phyloP scores from a whole-genome alignment of 176 grass and related monocot genomes.

The Carex pumila region DNA sequence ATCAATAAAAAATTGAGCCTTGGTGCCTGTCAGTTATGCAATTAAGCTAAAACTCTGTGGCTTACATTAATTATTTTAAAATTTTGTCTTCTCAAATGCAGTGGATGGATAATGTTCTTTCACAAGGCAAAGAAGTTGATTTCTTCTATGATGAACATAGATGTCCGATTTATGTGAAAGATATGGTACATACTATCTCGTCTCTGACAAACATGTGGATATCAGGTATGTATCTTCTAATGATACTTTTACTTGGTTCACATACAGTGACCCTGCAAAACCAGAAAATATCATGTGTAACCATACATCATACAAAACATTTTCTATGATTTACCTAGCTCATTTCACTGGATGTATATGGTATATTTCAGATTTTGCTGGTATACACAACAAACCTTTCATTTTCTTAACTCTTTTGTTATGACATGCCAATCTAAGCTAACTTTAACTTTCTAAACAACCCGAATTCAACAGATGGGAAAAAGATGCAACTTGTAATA shows the following conservation, averaged over 20 bases:
- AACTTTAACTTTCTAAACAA: not conserved
- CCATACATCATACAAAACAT: not conserved
- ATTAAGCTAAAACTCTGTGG: not conserved
- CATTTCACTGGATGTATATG: not conserved
- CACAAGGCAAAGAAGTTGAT: constrained; percentile 63
- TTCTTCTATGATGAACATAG: constrained; percentile 80
- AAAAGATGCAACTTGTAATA: constrained; percentile 48
- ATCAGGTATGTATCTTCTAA: constrained; percentile 44
- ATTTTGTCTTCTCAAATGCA: constrained; percentile 37
- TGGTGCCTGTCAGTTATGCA: not conserved
- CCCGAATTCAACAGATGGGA: constrained; percentile 35
- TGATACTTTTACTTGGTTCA: not conserved
- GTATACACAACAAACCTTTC: not conserved
- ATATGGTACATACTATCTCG: constrained; percentile 65
- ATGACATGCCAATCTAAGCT: not conserved
- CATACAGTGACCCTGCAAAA: constrained; percentile 1
- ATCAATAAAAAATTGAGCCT: not conserved
- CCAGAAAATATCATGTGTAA: not conserved
- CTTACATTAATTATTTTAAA: not conserved
- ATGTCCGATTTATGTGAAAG: constrained; percentile 85
- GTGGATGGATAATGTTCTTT: constrained; percentile 91
- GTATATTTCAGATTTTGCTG: not conserved
- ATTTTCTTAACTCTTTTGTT: not conserved
- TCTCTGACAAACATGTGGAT: constrained; percentile 53
- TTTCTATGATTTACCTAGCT: not conserved